Base-by-base conservation (phyloP, 2,329 filamentous ascomycete species). In the Didymella pinodella region DNA sequence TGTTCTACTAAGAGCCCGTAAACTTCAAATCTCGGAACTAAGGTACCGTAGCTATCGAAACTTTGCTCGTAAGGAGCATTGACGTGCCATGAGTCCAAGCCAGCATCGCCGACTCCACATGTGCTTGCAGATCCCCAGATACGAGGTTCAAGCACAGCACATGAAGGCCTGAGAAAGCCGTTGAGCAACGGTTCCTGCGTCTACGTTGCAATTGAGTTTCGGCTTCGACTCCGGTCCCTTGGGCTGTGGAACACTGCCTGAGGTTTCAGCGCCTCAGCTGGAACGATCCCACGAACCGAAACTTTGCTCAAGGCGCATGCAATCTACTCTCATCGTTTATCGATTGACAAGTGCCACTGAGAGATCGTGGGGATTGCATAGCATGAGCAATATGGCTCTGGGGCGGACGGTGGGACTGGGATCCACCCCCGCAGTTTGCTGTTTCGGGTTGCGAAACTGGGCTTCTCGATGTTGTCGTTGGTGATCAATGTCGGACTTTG, bases 391-490 rank as follows among this genome's bases (percentile, higher is more conserved):
- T 29, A 10, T 28, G 16, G 25, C 25, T 40, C 14, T 11, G 26
- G 25, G 45, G n/a, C 3, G 49, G 18, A 8, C n/a, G 56, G n/a
- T 36, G 36, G 7, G 40, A 41, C 2, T 28, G 14, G 20, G 22
- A 26, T 47, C 32, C 22, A 40, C 38, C 47, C 32, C 54, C 41
- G 10, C 40, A 43, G 16, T 16, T 11, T 26, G 7, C 5, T 26
- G 56, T 59, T 59, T 59, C 46, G 40, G 44, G 49, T 34, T 7
- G 31, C 29, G 45, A 48, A 36, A 25, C 7, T 25, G 22, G 31
- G 36, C 12, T 36, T 38, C 28, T 7, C 20, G 54, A 22, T 22
- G 5, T 18, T 40, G 36, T 25, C 38, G 38, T 40, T 25, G 38
- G 10, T 25, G 38, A 25, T 32, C 32, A 40, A 25, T 12, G 25